These are phyloP conservation scores for Phytophthora colocasiae DNA, from an alignment of 352 stramenopile genomes.

Conservation along the genomic window DNA sequence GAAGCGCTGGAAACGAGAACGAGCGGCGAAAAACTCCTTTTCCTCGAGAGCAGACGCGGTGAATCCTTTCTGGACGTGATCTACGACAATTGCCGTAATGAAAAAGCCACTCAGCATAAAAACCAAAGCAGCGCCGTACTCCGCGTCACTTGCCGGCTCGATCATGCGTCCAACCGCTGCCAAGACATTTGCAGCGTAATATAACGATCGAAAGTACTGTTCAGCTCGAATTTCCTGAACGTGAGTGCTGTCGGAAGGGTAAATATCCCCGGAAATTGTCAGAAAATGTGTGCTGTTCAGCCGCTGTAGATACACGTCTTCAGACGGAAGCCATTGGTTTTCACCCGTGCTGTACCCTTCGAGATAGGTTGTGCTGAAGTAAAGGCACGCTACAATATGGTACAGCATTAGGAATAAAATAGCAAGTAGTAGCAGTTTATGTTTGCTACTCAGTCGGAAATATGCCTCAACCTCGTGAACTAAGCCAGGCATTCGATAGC, in stretches of 20 bases:
- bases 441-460: conserved; percentile 46
- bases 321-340: conserved; percentile 53
- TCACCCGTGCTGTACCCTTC: conserved; percentile 54
- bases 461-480: conserved; percentile 47
- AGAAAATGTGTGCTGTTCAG: conserved; percentile 46
- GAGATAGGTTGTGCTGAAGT: conserved; percentile 56
- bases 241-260: conserved; percentile 27
- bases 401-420: conserved; percentile 58
- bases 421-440: conserved; percentile 48
- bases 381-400: conserved; percentile 58
- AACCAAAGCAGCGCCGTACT: conserved; percentile 54
- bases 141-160: conserved; percentile 54
- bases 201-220: conserved; percentile 68
- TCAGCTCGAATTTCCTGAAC: conserved; percentile 44
- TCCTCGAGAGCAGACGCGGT: conserved; percentile 71
- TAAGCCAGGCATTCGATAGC: conserved; percentile 47
- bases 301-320: conserved; percentile 48
- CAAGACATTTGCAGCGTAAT: conserved; percentile 65
- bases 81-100: conserved; percentile 72
- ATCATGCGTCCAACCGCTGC: conserved; percentile 51
- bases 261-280: conserved; percentile 29
- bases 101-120: conserved; percentile 79
- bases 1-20: conserved; percentile 66
- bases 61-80: conserved; percentile 73
- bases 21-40: conserved; percentile 72